Percentiles rank a stretch among this genome's conserved stretches.
Evolutionary conservation across 257 asterid species (phyloP).

Genomic region (Salvia hispanica): DNA sequence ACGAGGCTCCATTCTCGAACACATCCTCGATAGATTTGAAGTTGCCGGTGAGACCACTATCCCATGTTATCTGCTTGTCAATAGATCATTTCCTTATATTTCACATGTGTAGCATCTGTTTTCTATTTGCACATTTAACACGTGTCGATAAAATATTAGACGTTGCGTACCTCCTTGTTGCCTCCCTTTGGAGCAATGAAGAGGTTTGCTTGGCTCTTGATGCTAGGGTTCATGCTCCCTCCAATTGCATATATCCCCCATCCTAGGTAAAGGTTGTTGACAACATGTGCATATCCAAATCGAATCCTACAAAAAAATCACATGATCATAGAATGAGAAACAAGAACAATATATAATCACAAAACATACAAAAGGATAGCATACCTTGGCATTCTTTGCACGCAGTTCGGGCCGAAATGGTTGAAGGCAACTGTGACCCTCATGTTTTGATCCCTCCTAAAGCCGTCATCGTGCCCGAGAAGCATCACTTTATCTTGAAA

Average conservation of each 20-base stretch:
- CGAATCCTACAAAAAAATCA: slow-evolving; percentile 51
- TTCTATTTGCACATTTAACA: no score
- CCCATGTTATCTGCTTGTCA: slow-evolving; percentile 64
- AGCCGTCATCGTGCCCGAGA: slow-evolving; percentile 79
- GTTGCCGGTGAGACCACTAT: slow-evolving; percentile 32
- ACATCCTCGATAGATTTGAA: slow-evolving; percentile 66
- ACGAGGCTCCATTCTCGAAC: slow-evolving; percentile 70
- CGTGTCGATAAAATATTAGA: background rate
- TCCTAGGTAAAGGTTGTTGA: slow-evolving; percentile 71
- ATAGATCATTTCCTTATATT: background rate
- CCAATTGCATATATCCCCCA: slow-evolving; percentile 92
- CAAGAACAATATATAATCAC: background rate
- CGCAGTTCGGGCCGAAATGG: slow-evolving; percentile 79
- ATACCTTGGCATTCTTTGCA: slow-evolving; percentile 88
- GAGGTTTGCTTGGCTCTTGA: slow-evolving; percentile 83
- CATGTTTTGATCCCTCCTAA: slow-evolving; percentile 59
- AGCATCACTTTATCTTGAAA: slow-evolving; percentile 81
- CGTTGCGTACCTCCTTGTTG: slow-evolving; percentile 59
- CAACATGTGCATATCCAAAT: slow-evolving; percentile 88
- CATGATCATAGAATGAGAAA: background rate
- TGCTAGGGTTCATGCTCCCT: slow-evolving; percentile 84
- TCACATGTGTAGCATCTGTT: background rate
- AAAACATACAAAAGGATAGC: background rate
- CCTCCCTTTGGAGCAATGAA: slow-evolving; percentile 68
- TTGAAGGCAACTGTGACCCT: slow-evolving; percentile 80